A percentile compares a stretch with the other conserved stretches of the same genome.
These are phyloP conservation scores for Oldenlandia corymbosa DNA, from an alignment of 257 asterid genomes.

Conservation along the genomic window DNA sequence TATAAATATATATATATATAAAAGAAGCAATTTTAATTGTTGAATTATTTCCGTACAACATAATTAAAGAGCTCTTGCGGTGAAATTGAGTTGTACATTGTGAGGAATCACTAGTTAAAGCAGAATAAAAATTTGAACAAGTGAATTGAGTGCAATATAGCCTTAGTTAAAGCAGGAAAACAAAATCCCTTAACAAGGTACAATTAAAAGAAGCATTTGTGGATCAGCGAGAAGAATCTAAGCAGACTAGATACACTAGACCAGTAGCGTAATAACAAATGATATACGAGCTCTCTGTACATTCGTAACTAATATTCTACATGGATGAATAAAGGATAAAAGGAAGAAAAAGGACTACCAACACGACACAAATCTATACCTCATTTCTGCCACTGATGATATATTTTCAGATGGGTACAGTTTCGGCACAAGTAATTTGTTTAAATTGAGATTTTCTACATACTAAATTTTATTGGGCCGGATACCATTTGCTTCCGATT, in stretches of 20 bases:
- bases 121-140: too few species aligned
- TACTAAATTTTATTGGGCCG: too few species aligned
- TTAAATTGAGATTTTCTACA: too few species aligned
- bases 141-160: too few species aligned
- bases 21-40: too few species aligned
- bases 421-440: slow-evolving; percentile 66
- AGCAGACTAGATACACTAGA: neutral
- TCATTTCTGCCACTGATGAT: slow-evolving; percentile 70
- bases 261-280: neutral
- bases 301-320: neutral
- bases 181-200: neutral
- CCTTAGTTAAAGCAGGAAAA: too few species aligned
- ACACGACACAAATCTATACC: slow-evolving; percentile 2
- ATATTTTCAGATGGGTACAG: slow-evolving; percentile 77
- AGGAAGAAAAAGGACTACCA: neutral
- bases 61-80: too few species aligned
- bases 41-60: too few species aligned
- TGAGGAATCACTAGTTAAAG: too few species aligned
- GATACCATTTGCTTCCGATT: too few species aligned
- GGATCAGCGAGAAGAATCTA: neutral
- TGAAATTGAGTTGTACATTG: too few species aligned
- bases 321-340: slow-evolving; percentile 2
- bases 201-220: neutral
- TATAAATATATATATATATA: too few species aligned
- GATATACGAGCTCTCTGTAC: slow-evolving; percentile 5